These are phyloP conservation scores for Cladosporium phlei DNA, from an alignment of 2,329 filamentous ascomycete genomes.

Conservation along the genomic window DNA sequence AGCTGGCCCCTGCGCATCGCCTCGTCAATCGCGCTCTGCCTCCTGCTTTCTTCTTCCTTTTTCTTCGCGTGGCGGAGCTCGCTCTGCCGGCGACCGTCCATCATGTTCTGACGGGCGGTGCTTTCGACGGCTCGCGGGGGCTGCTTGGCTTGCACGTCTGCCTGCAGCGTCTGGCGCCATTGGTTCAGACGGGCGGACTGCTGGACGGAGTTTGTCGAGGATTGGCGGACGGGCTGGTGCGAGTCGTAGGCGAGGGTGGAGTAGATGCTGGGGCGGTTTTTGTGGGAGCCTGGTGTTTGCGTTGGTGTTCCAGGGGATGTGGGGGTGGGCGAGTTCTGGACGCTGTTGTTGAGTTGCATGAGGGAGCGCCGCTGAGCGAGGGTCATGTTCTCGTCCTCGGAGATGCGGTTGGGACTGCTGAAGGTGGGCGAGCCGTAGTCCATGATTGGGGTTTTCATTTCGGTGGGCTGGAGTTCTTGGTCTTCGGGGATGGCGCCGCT, in stretches of 20 bases:
- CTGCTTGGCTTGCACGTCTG: slow-evolving; percentile 17
- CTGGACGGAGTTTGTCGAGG: slow-evolving; percentile 38
- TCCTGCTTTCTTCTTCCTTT: slow-evolving; percentile 52
- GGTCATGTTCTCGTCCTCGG: slow-evolving; percentile 63
- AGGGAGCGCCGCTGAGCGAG: slow-evolving; percentile 57
- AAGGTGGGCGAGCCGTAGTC: slow-evolving; percentile 7
- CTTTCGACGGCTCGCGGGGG: slow-evolving; percentile 29
- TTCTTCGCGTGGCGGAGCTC: slow-evolving; percentile 57
- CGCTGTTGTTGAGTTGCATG: slow-evolving; percentile 30
- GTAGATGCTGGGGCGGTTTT: slow-evolving; percentile 5
- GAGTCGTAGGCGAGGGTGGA: slow-evolving; percentile 43
- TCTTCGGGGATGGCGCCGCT: slow-evolving; percentile 19
- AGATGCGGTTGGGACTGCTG: slow-evolving; percentile 1
- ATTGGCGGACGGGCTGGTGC: slow-evolving; percentile 51
- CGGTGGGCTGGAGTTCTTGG: slow-evolving; percentile 14
- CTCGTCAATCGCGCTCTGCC: slow-evolving; percentile 63
- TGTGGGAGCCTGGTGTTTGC: slow-evolving; percentile 15
- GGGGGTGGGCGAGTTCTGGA: no score
- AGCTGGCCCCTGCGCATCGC: slow-evolving; percentile 72
- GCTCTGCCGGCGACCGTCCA: slow-evolving; percentile 60
- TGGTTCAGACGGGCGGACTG: slow-evolving; percentile 59
- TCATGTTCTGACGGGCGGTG: slow-evolving; percentile 43
- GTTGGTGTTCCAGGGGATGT: slow-evolving; percentile 16
- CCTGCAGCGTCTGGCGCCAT: slow-evolving; percentile 48
- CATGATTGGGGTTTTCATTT: slow-evolving; percentile 15